Evolutionary conservation across 805 yeast genomes (phyloP).

Genomic region (Candida takata): DNA sequence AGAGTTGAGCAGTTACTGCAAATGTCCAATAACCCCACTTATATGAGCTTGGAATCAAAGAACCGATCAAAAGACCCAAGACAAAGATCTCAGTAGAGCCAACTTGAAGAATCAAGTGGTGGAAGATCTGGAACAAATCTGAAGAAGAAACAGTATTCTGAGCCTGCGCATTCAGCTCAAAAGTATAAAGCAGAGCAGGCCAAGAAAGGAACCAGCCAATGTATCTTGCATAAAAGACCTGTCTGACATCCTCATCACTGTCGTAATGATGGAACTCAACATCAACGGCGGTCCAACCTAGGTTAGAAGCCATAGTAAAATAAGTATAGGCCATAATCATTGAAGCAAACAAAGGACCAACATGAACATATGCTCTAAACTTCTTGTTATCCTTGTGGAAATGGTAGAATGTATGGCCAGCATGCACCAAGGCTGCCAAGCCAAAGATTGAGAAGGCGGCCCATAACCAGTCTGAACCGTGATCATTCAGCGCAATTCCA

Average conservation of each 20-base stretch:
- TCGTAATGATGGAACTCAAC: conserved; percentile 43
- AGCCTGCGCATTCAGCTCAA: conserved; percentile 21
- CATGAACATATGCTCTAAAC: conserved; percentile 26
- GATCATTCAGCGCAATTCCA: conserved; percentile 46
- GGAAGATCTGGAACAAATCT: conserved; percentile 16
- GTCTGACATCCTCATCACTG: conserved; percentile 34
- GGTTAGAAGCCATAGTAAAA: conserved; percentile 50
- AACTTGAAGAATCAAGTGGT: conserved; percentile 33
- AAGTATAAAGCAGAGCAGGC: conserved; percentile 35
- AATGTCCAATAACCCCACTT: conserved; percentile 67
- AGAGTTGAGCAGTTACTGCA: conserved; percentile 38
- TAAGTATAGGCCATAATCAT: conserved; percentile 41
- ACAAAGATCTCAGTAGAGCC: conserved; percentile 42
- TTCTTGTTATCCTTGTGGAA: conserved; percentile 17
- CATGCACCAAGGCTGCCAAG: conserved; percentile 28
- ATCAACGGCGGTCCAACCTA: conserved; percentile 44
- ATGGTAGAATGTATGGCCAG: conserved; percentile 18
- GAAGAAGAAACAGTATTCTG: conserved; percentile 11
- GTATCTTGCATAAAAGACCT: conserved; percentile 49
- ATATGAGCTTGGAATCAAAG: conserved; percentile 46
- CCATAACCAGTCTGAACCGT: conserved; percentile 68
- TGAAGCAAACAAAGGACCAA: conserved; percentile 36
- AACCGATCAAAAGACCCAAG: conserved; percentile 49
- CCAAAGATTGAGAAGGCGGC: conserved; percentile 47
- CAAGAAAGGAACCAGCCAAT: conserved; percentile 53